Base-by-base conservation (phyloP, 2,329 filamentous ascomycete genomes). In the Paramyrothecium sp. region DNA sequence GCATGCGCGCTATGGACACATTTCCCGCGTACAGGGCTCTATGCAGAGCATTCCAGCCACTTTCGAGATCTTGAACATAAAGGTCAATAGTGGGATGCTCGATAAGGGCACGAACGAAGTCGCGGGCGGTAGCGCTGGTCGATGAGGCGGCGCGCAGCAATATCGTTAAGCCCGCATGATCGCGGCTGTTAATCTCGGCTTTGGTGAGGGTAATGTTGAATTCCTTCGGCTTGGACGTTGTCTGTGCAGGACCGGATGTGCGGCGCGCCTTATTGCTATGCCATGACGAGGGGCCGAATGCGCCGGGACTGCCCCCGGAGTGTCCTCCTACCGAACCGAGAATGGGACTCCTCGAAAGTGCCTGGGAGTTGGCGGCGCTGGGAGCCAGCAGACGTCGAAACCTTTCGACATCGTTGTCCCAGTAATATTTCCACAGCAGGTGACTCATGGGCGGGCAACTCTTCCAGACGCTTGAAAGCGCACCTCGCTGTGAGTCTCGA, bases 371-470 rank as follows among this genome's bases (percentile, higher is more conserved):
- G 73, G 82, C 82, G 71, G 82, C 81, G 76, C 89, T 82, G 74
- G 86, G 86, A 71, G 88, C 88, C 84, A 99, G 84, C 72, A 96
- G 85, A 80, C 89, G 89, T 79, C 90, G 89, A 84, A 99, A 98
- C 72, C 81, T 87, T 74, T 96, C 93, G 87, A 97, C 90, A 87
- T 99, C 92, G 84, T 97, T 91, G 87, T 97, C 90, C 82, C 96
- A 89, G 75, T 94, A 98, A 75, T 86, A 91, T 84, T 92, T 93
- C 94, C 94, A 97, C 75, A 99, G 87, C 85, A 90, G 86, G 81
- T 92, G 89, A 89, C 91, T 98, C 94, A 98, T 95, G 87, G 86
- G 73, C 68, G 63, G 63, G 64, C 58, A 67, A 65, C 66, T 72
- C 69, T 75, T 74, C 74, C 71, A 72, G 71, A 74, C 79, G 76